Evolutionary conservation across 2,329 filamentous ascomycete species (phyloP).

Genomic region (Blastomyces percursus): DNA sequence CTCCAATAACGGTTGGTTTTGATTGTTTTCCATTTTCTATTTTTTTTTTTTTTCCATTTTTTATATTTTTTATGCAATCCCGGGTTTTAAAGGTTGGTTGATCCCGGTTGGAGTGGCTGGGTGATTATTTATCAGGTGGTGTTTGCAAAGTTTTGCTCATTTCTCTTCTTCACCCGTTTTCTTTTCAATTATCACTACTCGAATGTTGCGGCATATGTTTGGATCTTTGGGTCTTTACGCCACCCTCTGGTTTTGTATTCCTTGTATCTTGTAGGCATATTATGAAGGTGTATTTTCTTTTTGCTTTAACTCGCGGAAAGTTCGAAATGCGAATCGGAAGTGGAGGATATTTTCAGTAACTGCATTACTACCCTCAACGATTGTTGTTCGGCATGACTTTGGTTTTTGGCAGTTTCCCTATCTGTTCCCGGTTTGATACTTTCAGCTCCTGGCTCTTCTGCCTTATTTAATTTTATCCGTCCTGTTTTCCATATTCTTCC

Average conservation of each 20-base stretch:
- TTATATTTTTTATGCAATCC: background rate
- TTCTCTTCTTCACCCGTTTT: background rate
- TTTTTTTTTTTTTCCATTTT: background rate
- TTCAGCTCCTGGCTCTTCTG: background rate
- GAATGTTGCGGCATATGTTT: background rate
- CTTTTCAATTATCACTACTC: background rate
- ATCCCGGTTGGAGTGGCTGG: background rate
- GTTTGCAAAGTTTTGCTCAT: background rate
- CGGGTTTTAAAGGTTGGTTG: background rate
- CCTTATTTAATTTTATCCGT: background rate
- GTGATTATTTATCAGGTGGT: background rate
- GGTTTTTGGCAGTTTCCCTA: background rate
- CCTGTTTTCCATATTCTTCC: background rate
- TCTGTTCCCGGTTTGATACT: background rate
- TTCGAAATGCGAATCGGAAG: background rate
- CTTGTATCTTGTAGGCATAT: background rate
- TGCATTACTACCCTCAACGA: background rate
- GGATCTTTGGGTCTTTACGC: background rate
- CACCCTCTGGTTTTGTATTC: background rate
- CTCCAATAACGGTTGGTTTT: background rate
- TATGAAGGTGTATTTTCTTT: constrained; percentile 1
- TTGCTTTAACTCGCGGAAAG: background rate
- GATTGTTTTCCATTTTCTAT: background rate
- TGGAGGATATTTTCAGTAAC: background rate
- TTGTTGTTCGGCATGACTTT: background rate